Base-by-base conservation (phyloP, 1,284 basidiomycete genomes). In the Cystobasidium pallidum region DNA sequence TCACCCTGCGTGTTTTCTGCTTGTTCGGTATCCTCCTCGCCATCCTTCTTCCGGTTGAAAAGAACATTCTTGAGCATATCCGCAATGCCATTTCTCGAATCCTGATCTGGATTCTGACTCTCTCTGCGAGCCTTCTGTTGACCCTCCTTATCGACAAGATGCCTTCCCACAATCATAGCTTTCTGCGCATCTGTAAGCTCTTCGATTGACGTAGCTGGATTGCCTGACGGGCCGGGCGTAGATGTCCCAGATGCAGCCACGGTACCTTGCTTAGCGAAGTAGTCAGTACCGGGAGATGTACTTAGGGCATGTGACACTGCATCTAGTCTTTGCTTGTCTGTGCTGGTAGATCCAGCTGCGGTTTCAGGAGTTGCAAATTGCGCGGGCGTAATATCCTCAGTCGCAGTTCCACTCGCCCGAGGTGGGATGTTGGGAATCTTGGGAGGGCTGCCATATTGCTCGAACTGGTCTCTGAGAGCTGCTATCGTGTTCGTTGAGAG, bases 121-220 rank as follows among this genome's bases (percentile, higher is more conserved):
- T 76, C 75, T 19, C 67, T 55, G 0, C 75, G 73, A 45, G 73
- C 73, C 17, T 67, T 61, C 3, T 49, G 51, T 41, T 90, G 85
- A 73, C 91, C 89, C 63, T 89, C 86, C 26, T 86, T 87, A 10
- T 88, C 86, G 10, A 94, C 89, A 17, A 96, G 84, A 81, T 95
- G 92, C 64, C 87, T 85, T 57, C 89, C 83, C 15, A 96, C 82
- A 0, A 95, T 87, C 76, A 86, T 86, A 1, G 89, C 89, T 82
- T 93, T 95, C 78, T 94, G 91, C 76, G 91, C 90, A 51, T 90
- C 89, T 0, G 82, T 78, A 0, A 84, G 76, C 28, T 81, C 82
- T 47, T 70, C 67, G 30, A 61, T 61, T 54, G 64, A 43, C 64
- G 51, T 34, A 54, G 64, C 36, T 61, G 58, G 36, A 36, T 43